Percentiles rank a stretch among this genome's conserved stretches.
Conservation (phyloP, 1,139 yeast species). For the Debaryomycetaceae sp. region DNA sequence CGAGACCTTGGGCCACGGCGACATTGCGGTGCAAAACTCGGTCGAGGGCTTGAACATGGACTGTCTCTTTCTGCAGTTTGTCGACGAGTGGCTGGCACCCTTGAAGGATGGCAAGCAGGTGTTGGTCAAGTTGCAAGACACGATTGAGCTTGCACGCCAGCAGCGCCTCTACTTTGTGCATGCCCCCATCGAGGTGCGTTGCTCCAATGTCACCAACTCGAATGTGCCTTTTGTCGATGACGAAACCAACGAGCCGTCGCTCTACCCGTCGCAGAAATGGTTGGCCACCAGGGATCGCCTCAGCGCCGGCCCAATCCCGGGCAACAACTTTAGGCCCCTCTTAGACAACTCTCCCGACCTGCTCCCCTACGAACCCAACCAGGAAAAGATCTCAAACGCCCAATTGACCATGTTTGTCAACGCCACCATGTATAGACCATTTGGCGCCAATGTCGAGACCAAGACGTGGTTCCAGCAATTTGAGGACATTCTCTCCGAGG, state of each 20-base stretch:
- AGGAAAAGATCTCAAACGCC: constrained; percentile 57
- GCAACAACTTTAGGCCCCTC: constrained; percentile 76
- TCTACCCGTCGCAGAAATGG: constrained; percentile 41
- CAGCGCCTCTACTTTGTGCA: constrained; percentile 73
- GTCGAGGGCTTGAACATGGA: constrained; percentile 93
- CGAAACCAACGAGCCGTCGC: constrained; percentile 41
- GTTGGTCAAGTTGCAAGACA: constrained; percentile 56
- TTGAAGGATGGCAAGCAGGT: constrained; percentile 70
- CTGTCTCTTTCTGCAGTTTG: constrained; percentile 90
- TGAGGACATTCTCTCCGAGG: constrained; percentile 69
- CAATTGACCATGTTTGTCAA: constrained; percentile 84
- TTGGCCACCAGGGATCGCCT: constrained; percentile 31
- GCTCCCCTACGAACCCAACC: constrained; percentile 46
- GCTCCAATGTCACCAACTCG: constrained; percentile 74
- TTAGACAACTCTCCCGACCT: constrained; percentile 72
- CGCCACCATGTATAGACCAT: constrained; percentile 96
- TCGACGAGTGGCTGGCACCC: constrained; percentile 96
- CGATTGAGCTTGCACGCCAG: constrained; percentile 58
- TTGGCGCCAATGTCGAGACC: constrained; percentile 67
- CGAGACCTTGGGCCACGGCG: constrained; percentile 65
- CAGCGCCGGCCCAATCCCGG: constrained; percentile 71
- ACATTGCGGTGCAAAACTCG: constrained; percentile 70
- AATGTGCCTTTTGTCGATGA: constrained; percentile 35
- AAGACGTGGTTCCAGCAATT: constrained; percentile 81
- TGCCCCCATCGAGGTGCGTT: constrained; percentile 93